Conservation (phyloP, 164 flowering plant genomes). For the Magnolia changhungtana region DNA sequence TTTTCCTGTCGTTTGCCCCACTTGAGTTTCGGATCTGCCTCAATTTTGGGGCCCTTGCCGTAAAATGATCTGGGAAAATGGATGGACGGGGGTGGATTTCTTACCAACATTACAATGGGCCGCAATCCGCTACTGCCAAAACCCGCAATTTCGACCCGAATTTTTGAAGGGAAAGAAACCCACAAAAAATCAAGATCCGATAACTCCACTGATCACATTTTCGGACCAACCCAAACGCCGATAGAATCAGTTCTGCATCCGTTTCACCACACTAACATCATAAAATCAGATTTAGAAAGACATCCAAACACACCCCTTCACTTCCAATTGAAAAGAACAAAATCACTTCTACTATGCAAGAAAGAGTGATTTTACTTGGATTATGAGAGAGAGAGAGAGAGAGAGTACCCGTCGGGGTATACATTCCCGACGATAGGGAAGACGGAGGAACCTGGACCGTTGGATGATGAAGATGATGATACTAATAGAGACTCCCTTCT, state of each 20-base stretch:
- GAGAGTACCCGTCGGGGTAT: conserved; percentile 2
- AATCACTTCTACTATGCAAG: neutral
- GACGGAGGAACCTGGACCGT: neutral
- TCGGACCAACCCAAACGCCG: neutral
- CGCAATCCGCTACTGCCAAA: too few relatives aligned
- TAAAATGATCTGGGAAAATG: too few relatives aligned
- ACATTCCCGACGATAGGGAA: neutral
- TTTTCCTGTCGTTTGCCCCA: too few relatives aligned
- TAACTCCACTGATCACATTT: neutral
- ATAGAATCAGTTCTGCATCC: neutral
- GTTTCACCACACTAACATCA: neutral
- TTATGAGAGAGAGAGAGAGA: too few relatives aligned
- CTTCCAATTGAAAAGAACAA: neutral
- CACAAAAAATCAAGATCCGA: neutral
- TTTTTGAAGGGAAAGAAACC: too few relatives aligned
- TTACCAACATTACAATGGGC: too few relatives aligned
- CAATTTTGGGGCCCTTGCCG: too few relatives aligned
- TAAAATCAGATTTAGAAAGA: neutral
- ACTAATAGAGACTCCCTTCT: neutral
- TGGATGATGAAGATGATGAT: neutral
- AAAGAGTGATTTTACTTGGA: neutral
- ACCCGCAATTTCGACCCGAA: neutral
- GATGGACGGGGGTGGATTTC: too few relatives aligned
- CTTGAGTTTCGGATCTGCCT: too few relatives aligned
- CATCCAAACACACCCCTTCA: neutral